These are phyloP conservation scores for Trametes sanguinea DNA, from an alignment of 768 basidiomycete species.

Conservation along the genomic window DNA sequence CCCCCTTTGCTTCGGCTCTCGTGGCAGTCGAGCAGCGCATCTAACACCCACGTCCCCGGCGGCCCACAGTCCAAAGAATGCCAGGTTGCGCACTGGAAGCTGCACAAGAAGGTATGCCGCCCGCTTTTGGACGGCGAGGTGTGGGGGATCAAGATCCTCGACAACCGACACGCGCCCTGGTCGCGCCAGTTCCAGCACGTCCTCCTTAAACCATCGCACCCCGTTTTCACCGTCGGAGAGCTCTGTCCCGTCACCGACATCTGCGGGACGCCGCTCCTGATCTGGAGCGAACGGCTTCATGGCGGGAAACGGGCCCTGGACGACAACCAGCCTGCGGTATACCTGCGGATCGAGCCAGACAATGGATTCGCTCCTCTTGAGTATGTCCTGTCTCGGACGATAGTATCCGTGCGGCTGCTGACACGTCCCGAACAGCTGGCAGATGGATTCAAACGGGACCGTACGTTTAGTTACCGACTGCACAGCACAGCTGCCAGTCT, in stretches of 20 bases:
- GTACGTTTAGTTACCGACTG: not conserved
- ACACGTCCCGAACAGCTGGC: conserved; percentile 9
- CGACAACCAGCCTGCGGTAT: conserved; percentile 28
- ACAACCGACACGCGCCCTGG: conserved; percentile 9
- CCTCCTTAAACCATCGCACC: conserved; percentile 22
- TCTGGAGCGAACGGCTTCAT: conserved; percentile 23
- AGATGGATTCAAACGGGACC: conserved; percentile 5
- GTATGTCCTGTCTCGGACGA: conserved; percentile 2
- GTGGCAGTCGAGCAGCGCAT: not conserved
- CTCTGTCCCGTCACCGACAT: conserved; percentile 23
- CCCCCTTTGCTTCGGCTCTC: not conserved
- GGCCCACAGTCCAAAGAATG: conserved; percentile 21
- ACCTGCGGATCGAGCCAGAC: conserved; percentile 26
- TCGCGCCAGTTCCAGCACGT: conserved; percentile 25
- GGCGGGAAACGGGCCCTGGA: conserved; percentile 3
- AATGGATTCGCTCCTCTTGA: conserved; percentile 23
- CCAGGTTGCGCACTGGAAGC: conserved; percentile 27
- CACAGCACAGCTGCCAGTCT: too few relatives aligned
- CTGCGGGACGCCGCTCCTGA: conserved; percentile 24
- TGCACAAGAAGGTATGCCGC: conserved; percentile 30
- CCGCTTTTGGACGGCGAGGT: conserved; percentile 21
- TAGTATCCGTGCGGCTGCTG: too few relatives aligned
- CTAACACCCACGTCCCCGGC: not conserved
- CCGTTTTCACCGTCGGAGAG: conserved; percentile 25
- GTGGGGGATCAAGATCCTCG: conserved; percentile 29